These are phyloP conservation scores for Phytomonas sp. DNA, from an alignment of 208 protist genomes.

Conservation along the genomic window DNA sequence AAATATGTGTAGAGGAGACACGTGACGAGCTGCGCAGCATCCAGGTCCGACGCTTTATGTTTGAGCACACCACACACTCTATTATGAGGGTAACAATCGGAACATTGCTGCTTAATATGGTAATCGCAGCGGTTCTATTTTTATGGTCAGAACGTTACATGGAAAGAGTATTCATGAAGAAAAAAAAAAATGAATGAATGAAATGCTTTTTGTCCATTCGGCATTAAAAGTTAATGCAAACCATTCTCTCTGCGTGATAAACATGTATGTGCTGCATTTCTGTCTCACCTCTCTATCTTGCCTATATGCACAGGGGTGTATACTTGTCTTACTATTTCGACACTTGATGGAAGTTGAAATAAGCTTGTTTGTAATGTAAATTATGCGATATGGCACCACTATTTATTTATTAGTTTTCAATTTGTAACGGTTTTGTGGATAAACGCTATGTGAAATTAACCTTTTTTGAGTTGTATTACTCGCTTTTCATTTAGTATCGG, in stretches of 20 bases:
- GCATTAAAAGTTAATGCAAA: not conserved
- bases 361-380: not conserved
- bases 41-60: slow-evolving; percentile 41
- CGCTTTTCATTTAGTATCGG: not conserved
- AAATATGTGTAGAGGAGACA: slow-evolving; percentile 45
- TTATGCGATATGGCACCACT: not conserved
- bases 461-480: not conserved
- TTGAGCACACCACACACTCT: slow-evolving; percentile 36
- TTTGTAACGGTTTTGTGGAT: not conserved
- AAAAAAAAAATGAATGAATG: slow-evolving; percentile 21
- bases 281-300: not conserved
- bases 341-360: not conserved
- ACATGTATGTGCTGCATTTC: not conserved
- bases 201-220: not conserved
- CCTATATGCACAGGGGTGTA: not conserved
- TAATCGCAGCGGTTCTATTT: slow-evolving; percentile 31
- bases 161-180: slow-evolving; percentile 50
- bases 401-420: not conserved
- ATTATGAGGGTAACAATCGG: slow-evolving; percentile 41
- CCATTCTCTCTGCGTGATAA: not conserved
- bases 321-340: not conserved
- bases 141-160: slow-evolving; percentile 44
- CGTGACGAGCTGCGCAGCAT: slow-evolving; percentile 52
- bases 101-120: slow-evolving; percentile 42
- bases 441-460: not conserved